Evolutionary conservation across 1,284 basidiomycete species (phyloP).

Genomic region (Somion occarium): DNA sequence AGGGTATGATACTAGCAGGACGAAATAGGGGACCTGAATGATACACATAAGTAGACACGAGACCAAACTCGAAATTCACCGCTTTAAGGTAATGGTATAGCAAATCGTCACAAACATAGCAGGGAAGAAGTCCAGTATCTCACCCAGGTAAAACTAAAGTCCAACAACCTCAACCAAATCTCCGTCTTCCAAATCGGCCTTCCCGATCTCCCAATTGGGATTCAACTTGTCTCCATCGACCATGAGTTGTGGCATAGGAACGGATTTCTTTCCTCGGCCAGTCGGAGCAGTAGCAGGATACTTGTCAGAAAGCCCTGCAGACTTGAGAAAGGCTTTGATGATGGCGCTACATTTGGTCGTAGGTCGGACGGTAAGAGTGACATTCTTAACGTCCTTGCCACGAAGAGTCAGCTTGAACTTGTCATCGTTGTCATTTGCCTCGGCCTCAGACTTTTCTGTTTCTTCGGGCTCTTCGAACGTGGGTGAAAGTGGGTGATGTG

Average conservation of each 20-base stretch:
- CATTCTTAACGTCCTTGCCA: constrained; percentile 47
- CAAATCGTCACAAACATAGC: no score
- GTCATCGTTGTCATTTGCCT: constrained; percentile 35
- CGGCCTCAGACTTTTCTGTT: constrained; percentile 18
- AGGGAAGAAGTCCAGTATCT: no score
- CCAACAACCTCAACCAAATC: constrained; percentile 71
- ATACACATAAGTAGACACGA: no score
- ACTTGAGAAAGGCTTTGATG: constrained; percentile 65
- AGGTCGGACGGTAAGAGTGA: constrained; percentile 62
- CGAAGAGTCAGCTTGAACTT: constrained; percentile 64
- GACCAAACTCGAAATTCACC: no score
- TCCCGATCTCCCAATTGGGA: constrained; percentile 50
- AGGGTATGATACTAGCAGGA: no score
- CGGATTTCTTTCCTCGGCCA: constrained; percentile 25
- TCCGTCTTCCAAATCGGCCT: constrained; percentile 69
- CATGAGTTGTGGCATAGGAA: constrained; percentile 41
- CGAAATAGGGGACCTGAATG: no score
- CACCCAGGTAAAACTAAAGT: no score
- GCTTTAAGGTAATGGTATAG: no score
- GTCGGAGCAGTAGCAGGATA: constrained; percentile 31
- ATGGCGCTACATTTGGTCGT: constrained; percentile 72
- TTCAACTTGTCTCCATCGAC: constrained; percentile 68
- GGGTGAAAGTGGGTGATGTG: constrained; percentile 14
- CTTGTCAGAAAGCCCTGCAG: constrained; percentile 49
- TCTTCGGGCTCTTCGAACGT: constrained; percentile 16